phyloP scores from a whole-genome alignment of 129 eudicot genomes.

The Logfia minima region DNA sequence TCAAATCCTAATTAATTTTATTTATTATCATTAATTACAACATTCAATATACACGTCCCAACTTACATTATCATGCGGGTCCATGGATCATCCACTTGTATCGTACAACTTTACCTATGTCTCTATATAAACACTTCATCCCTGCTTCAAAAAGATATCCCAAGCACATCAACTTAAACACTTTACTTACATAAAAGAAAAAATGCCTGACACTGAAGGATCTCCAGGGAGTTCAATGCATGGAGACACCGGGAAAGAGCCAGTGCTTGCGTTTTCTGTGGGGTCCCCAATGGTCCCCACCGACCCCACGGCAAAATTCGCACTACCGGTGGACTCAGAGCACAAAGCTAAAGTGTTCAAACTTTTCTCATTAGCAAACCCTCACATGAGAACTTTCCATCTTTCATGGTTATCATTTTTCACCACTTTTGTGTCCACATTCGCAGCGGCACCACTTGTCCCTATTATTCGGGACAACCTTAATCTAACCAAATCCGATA shows the following conservation, averaged over 20 bases:
- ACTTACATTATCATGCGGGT: neutral
- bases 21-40: neutral
- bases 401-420: conserved; percentile 57
- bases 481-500: conserved; percentile 48
- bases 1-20: neutral
- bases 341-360: conserved; percentile 13
- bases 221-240: conserved; percentile 25
- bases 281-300: conserved; percentile 5
- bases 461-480: conserved; percentile 68
- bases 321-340: conserved; percentile 5
- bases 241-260: conserved; percentile 18
- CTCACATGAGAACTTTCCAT: conserved; percentile 68
- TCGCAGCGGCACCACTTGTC: conserved; percentile 61
- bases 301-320: neutral
- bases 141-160: neutral
- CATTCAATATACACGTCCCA: neutral
- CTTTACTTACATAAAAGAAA: neutral
- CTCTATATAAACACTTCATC: neutral
- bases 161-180: neutral
- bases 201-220: conserved; percentile 9
- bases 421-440: conserved; percentile 55
- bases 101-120: neutral
- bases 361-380: conserved; percentile 22
- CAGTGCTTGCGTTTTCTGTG: conserved; percentile 13
- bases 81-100: neutral